A percentile compares a stretch with the other conserved stretches of the same genome.
Conservation (phyloP, 2,329 filamentous ascomycete genomes). For the Ophiostoma himal-ulmi region DNA sequence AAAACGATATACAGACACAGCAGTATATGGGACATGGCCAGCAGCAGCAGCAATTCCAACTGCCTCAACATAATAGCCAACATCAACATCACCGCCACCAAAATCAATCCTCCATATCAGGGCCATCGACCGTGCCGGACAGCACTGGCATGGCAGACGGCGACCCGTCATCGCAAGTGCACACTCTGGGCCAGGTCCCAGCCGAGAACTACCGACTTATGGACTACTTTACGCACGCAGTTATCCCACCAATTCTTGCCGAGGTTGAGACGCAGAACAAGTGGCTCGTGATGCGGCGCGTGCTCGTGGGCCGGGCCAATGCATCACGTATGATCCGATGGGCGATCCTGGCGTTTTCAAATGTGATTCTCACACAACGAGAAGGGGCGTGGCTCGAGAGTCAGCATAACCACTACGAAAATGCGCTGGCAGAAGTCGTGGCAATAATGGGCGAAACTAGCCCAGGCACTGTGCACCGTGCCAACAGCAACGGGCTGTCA, state of each 20-base stretch:
- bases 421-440: slow-evolving; percentile 34
- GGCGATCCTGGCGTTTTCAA: slow-evolving; percentile 48
- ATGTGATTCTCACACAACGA: slow-evolving; percentile 38
- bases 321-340: slow-evolving; percentile 43
- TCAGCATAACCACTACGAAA: slow-evolving; percentile 37
- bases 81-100: neutral
- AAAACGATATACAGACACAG: neutral
- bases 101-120: slow-evolving; percentile 19
- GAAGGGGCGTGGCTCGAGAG: slow-evolving; percentile 33
- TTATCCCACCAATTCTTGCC: slow-evolving; percentile 48
- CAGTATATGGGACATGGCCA: neutral
- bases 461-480: neutral
- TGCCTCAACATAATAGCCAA: neutral
- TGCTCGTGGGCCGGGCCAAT: slow-evolving; percentile 44
- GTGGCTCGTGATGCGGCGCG: slow-evolving; percentile 45
- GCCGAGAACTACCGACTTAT: slow-evolving; percentile 38
- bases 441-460: slow-evolving; percentile 6
- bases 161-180: neutral
- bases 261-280: slow-evolving; percentile 49
- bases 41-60: neutral
- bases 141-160: slow-evolving; percentile 24
- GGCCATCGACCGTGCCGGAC: slow-evolving; percentile 24
- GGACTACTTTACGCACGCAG: slow-evolving; percentile 44
- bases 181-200: slow-evolving; percentile 13
- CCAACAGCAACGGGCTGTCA: neutral